A percentile compares a stretch with the other conserved stretches of the same genome.
Evolutionary conservation across 495 filamentous ascomycete species (phyloP).

Genomic region (Xylaria grammica): DNA sequence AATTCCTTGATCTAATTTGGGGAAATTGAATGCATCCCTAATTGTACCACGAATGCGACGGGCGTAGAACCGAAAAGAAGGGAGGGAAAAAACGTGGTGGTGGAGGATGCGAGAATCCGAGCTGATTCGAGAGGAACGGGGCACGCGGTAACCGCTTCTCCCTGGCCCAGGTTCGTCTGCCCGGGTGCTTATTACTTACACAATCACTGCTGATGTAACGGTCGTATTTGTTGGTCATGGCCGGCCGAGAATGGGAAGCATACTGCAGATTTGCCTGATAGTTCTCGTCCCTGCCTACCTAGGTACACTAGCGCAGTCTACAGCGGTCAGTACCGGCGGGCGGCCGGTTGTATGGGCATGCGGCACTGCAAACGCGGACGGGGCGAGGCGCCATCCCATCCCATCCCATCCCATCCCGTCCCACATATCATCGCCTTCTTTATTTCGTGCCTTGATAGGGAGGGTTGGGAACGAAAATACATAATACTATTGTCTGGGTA

Average conservation of each 20-base stretch:
- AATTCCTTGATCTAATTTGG: background rate
- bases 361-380: background rate
- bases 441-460: background rate
- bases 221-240: constrained; percentile 21
- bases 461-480: background rate
- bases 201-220: constrained; percentile 15
- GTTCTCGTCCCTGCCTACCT: background rate
- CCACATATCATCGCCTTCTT: background rate
- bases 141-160: background rate
- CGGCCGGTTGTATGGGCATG: background rate
- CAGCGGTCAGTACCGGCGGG: background rate
- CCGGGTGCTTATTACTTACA: constrained; percentile 7
- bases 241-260: background rate
- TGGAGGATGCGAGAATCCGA: constrained; percentile 5
- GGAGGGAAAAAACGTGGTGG: constrained; percentile 10
- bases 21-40: background rate
- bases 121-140: background rate
- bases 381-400: background rate
- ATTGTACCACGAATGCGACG: background rate
- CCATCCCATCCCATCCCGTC: background rate
- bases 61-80: background rate
- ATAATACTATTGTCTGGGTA: background rate
- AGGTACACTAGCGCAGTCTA: background rate
- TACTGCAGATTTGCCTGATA: background rate
- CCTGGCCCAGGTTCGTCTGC: background rate